Conservation (phyloP, 257 asterid species). For the Plectranthus barbatus region DNA sequence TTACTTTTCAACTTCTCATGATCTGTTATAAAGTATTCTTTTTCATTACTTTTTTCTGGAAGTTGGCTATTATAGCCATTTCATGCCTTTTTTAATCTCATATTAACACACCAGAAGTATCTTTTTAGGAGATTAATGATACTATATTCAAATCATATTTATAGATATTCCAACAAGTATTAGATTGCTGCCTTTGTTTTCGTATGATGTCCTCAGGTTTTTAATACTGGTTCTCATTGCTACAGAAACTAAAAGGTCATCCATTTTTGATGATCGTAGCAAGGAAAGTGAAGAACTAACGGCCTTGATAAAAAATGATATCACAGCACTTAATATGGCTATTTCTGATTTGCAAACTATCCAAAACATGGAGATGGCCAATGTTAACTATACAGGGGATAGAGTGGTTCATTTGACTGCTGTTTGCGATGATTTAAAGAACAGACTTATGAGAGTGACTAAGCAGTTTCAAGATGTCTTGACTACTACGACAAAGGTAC, state of each 20-base stretch:
- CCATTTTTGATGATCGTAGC: conserved; percentile 82
- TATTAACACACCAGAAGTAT: neutral
- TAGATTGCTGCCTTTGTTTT: neutral
- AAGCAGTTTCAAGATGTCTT: conserved; percentile 75
- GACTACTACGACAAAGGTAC: conserved; percentile 67
- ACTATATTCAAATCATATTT: neutral
- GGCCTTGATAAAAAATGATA: conserved; percentile 56
- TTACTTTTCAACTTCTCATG: no score
- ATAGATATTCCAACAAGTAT: neutral
- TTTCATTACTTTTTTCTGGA: neutral
- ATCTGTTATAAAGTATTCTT: no score
- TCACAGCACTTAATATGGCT: conserved; percentile 55
- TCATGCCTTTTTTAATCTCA: neutral
- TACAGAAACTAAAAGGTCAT: conserved; percentile 69
- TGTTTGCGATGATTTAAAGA: conserved; percentile 76
- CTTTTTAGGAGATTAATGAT: neutral
- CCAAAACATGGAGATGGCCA: conserved; percentile 47
- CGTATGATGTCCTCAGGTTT: conserved; percentile 9
- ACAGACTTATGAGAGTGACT: conserved; percentile 66
- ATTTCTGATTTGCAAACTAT: conserved; percentile 63
- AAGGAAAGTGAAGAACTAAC: conserved; percentile 76
- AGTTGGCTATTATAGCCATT: neutral
- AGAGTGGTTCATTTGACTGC: conserved; percentile 71
- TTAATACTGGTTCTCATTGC: neutral
- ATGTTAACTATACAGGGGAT: conserved; percentile 56